Evolutionary conservation across 1,284 basidiomycete genomes (phyloP), one percentile per base, ranked within the genome.

Genomic region (Clitocybe nebularis): DNA sequence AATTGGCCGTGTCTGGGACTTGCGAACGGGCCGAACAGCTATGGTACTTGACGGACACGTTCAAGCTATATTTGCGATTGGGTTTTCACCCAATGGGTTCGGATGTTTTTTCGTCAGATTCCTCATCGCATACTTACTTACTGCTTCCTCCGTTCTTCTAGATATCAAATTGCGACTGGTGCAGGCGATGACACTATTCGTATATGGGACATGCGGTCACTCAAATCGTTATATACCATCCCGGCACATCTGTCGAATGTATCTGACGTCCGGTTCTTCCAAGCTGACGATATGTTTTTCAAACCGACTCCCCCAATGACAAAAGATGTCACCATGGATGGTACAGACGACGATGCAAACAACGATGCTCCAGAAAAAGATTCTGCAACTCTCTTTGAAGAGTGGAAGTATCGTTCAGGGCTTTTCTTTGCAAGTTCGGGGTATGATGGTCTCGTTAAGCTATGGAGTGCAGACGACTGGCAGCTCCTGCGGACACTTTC

Each of bases 401-500:
- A 85, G 51, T 84, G 82, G 82, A 68, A 70, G 51, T 88, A 88
- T 45, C 79, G 84, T 13, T 85, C 88, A 2, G 96, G 96, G 0
- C 67, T 96, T 41, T 98, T 94, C 70, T 81, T 99, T 45, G 93
- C 90, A 3, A 93, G 90, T 46, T 78, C 89, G 1, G 95, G 95
- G 1, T 99, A 98, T 63, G 96, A 99, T 61, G 92, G 93, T 1
- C 80, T 89, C 45, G 92, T 99, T 51, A 93, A 96, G 60, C 60
- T 99, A 35, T 99, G 96, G 96, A 92, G 87, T 52, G 92, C 95
- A 19, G 96, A 99, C 61, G 96, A 99, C 60, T 99, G 96, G 95
- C 91, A 93, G 56, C 71, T 95, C 24, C 72, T 97, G 35, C 77
- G 85, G 48, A 89, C 89, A 36, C 74, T 99, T 47, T 84, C 89